phyloP scores from a whole-genome alignment of 805 yeast species.

The Candida stauntonica region DNA sequence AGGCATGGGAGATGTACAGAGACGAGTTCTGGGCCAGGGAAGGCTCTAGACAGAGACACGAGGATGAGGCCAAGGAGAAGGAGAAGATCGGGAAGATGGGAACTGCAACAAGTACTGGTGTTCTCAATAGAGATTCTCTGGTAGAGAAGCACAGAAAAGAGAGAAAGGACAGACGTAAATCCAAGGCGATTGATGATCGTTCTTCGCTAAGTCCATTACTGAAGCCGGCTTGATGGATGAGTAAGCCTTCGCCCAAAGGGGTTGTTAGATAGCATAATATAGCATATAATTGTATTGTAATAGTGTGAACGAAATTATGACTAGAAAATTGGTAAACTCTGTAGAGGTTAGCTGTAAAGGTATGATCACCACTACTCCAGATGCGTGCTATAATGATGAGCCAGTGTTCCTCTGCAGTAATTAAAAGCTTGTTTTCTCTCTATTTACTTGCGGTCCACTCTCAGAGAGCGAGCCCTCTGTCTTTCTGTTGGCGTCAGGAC shows the following conservation, averaged over 20 bases:
- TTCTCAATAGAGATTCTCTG: slow-evolving; percentile 27
- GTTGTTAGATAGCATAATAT: too few relatives aligned
- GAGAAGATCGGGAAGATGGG: slow-evolving; percentile 10
- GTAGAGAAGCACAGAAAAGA: slow-evolving; percentile 37
- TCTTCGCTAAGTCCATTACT: slow-evolving; percentile 3
- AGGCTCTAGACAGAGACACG: slow-evolving; percentile 54
- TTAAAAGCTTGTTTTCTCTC: background rate
- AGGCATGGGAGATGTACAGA: slow-evolving; percentile 92
- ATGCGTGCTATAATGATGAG: too few relatives aligned
- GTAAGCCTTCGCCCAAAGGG: too few relatives aligned
- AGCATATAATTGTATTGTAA: too few relatives aligned
- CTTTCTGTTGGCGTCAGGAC: slow-evolving; percentile 74
- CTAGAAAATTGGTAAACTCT: too few relatives aligned
- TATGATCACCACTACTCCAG: background rate
- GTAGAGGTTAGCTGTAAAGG: too few relatives aligned
- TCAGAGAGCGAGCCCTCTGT: slow-evolving; percentile 51
- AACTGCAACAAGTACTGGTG: slow-evolving; percentile 14
- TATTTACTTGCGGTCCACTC: slow-evolving; percentile 36
- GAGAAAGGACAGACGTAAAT: slow-evolving; percentile 36
- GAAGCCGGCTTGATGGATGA: background rate
- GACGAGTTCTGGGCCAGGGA: slow-evolving; percentile 92
- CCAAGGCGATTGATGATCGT: slow-evolving; percentile 16
- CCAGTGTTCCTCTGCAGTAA: too few relatives aligned
- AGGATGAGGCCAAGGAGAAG: slow-evolving; percentile 3
- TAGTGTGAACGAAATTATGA: too few relatives aligned